phyloP scores from a whole-genome alignment of 345 rosid genomes.

The Syzygium aromaticum region DNA sequence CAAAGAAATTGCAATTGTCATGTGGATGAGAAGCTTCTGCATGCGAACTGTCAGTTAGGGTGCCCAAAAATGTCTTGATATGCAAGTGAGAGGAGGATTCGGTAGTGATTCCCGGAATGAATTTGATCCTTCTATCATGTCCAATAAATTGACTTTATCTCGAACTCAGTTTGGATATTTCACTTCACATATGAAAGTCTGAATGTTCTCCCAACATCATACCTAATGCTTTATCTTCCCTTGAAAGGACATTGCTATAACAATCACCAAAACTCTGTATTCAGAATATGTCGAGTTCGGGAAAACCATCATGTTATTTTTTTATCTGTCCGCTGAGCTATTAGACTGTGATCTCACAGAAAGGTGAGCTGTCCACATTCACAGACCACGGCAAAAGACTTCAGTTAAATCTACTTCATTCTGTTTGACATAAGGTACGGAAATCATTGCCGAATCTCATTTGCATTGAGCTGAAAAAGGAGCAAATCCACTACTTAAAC shows the following conservation, averaged over 20 bases:
- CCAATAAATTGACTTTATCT: not conserved
- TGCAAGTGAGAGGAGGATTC: not conserved
- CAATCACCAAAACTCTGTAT: not conserved
- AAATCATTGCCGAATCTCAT: not conserved
- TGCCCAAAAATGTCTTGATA: fast-evolving
- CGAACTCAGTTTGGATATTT: not conserved
- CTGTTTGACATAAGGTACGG: not conserved
- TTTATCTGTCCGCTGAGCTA: not conserved
- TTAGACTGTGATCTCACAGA: not conserved
- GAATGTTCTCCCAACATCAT: not conserved
- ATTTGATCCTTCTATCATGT: not conserved
- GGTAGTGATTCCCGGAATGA: not conserved
- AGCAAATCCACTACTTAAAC: not conserved
- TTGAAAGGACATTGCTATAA: not conserved
- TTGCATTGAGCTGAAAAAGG: not conserved
- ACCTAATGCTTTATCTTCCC: not conserved
- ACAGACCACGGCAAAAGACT: not conserved
- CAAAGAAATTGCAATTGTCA: not conserved
- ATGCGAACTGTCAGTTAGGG: fast-evolving
- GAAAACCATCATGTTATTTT: not conserved
- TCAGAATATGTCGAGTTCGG: not conserved
- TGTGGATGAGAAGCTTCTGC: not conserved
- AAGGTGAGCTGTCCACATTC: not conserved
- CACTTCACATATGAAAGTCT: not conserved
- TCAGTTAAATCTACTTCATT: not conserved